phyloP scores from a whole-genome alignment of 352 stramenopile species.

The Thalassiosira livingstoniorum region DNA sequence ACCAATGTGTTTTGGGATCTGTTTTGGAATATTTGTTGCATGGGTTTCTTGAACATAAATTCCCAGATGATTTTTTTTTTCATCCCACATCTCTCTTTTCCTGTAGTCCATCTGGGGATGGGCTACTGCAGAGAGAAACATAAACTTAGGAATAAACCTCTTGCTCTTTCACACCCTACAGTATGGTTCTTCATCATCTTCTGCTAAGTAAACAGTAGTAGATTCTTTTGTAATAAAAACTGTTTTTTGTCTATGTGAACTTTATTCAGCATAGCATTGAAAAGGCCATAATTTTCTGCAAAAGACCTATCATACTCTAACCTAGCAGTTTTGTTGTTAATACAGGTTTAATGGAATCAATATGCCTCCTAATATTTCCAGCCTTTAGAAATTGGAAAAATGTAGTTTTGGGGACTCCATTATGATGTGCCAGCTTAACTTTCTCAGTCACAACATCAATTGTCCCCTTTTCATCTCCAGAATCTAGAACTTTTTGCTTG shows the following conservation, averaged over 20 bases:
- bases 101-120: not conserved
- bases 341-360: not conserved
- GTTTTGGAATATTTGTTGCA: not conserved
- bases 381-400: too few relatives aligned
- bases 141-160: not conserved
- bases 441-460: too few relatives aligned
- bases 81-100: not conserved
- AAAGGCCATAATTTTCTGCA: not conserved
- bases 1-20: not conserved
- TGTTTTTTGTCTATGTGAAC: constrained; percentile 11
- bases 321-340: too few relatives aligned
- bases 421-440: too few relatives aligned
- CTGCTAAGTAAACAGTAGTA: not conserved
- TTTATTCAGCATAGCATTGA: not conserved
- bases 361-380: too few relatives aligned
- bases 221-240: not conserved
- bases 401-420: too few relatives aligned
- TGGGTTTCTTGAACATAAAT: not conserved
- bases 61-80: constrained; percentile 6
- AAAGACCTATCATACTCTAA: not conserved
- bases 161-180: not conserved
- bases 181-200: not conserved
- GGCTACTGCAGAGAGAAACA: constrained; percentile 7
- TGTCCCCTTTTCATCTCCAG: too few relatives aligned
- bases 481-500: too few relatives aligned